Conservation (phyloP, 192 early-diverging fungal genomes). For the Endogone sp. region DNA sequence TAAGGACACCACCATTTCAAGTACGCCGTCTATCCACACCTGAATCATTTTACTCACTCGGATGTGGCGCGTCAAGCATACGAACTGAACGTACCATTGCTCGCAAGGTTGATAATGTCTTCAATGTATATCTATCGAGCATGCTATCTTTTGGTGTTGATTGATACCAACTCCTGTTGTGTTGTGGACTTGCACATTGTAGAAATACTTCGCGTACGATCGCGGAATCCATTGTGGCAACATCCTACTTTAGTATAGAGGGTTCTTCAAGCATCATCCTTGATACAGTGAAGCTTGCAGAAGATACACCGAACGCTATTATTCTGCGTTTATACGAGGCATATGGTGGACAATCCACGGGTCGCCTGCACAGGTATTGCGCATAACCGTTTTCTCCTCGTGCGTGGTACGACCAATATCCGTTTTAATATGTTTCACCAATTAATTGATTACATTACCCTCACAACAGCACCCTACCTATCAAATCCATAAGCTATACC, state of each 20-base stretch:
- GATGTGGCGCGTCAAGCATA: conserved; percentile 85
- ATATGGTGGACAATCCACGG: conserved; percentile 77
- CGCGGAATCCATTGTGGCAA: neutral
- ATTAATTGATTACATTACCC: too few species aligned
- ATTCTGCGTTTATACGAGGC: conserved; percentile 89
- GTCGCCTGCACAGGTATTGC: conserved; percentile 41
- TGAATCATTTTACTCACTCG: conserved; percentile 74
- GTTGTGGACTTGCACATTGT: neutral
- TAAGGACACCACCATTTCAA: conserved; percentile 76
- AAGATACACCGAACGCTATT: conserved; percentile 61
- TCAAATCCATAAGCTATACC: neutral
- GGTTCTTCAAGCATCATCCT: conserved; percentile 74
- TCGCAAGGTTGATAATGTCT: conserved; percentile 23
- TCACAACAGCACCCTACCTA: neutral
- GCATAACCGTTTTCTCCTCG: conserved; percentile 5
- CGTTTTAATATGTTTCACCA: too few species aligned
- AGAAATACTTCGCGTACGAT: neutral
- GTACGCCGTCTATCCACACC: conserved; percentile 90
- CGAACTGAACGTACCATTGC: conserved; percentile 84
- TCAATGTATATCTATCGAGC: neutral
- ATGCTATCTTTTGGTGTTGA: too few species aligned
- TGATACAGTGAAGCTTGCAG: conserved; percentile 89
- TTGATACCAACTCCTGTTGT: too few species aligned
- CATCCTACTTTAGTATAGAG: conserved; percentile 38
- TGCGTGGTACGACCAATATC: too few species aligned